These are phyloP conservation scores for Nicotiana rustica DNA, from an alignment of 305 asterid genomes.

Conservation along the genomic window DNA sequence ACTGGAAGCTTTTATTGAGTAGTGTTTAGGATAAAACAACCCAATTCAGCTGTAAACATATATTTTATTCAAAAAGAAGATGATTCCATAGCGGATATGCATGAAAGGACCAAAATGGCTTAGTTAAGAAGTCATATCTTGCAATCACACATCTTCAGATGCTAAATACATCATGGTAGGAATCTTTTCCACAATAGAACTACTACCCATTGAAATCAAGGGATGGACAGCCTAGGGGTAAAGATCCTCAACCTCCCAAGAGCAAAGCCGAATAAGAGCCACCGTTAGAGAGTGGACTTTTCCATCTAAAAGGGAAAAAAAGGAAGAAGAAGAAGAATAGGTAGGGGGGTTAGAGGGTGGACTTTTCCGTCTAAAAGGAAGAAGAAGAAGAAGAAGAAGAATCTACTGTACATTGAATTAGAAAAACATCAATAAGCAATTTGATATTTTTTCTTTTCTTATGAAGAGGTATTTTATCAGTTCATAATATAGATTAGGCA, in stretches of 20 bases:
- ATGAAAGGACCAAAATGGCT: not conserved
- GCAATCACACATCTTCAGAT: not conserved
- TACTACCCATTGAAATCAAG: too few species aligned
- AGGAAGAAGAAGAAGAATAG: not conserved
- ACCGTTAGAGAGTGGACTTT: not conserved
- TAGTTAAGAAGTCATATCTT: not conserved
- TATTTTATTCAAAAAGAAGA: not conserved
- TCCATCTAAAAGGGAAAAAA: too few species aligned
- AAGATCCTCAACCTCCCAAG: not conserved
- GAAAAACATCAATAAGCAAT: not conserved
- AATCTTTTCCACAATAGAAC: too few species aligned
- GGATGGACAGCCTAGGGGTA: too few species aligned
- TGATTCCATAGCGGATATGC: not conserved
- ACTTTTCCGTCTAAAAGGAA: not conserved
- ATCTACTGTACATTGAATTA: not conserved
- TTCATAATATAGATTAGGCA: not conserved
- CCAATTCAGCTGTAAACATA: not conserved
- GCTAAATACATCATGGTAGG: too few species aligned
- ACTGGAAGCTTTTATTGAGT: not conserved
- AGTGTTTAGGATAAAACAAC: not conserved
- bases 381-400: not conserved
- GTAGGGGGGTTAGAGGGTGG: not conserved
- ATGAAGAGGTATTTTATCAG: not conserved
- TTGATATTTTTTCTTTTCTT: not conserved
- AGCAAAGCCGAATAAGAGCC: not conserved